Percentiles rank a stretch among this genome's conserved stretches.
phyloP scores from a whole-genome alignment of 1,284 basidiomycete genomes.

The Trichosporon sp. region DNA sequence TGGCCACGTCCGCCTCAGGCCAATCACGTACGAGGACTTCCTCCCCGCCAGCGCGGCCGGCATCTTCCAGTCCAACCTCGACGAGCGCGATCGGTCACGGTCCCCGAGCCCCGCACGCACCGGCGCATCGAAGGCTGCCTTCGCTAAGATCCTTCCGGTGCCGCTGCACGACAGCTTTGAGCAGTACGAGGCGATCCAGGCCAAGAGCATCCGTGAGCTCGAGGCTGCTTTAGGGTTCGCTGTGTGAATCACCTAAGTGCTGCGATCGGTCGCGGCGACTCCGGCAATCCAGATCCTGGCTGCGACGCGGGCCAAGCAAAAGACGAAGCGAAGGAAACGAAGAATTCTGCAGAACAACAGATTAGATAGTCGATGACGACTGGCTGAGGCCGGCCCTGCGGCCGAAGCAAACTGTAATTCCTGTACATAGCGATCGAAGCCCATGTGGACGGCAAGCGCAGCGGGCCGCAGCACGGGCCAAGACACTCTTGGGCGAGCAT shows the following conservation, averaged over 20 bases:
- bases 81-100: slow-evolving; percentile 20
- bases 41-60: slow-evolving; percentile 51
- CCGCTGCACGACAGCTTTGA: slow-evolving; percentile 28
- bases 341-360: not conserved
- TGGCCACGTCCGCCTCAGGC: slow-evolving; percentile 37
- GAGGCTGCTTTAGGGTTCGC: slow-evolving; percentile 11
- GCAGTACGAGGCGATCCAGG: slow-evolving; percentile 28
- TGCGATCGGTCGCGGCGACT: not conserved
- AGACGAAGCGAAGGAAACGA: not conserved
- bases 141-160: slow-evolving; percentile 25
- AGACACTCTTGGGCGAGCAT: not conserved
- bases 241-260: not conserved
- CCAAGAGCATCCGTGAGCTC: slow-evolving; percentile 8
- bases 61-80: slow-evolving; percentile 51
- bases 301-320: not conserved
- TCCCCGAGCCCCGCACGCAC: slow-evolving; percentile 10
- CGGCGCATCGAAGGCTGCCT: slow-evolving; percentile 12
- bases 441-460: too few species aligned
- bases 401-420: too few species aligned
- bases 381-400: too few species aligned
- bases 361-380: too few species aligned
- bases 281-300: too few species aligned
- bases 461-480: not conserved
- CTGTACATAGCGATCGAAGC: too few species aligned
- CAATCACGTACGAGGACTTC: slow-evolving; percentile 52